A percentile compares a stretch with the other conserved stretches of the same genome.
phyloP scores from a whole-genome alignment of 2,329 filamentous ascomycete species.

The Exophiala lecanii-corni region DNA sequence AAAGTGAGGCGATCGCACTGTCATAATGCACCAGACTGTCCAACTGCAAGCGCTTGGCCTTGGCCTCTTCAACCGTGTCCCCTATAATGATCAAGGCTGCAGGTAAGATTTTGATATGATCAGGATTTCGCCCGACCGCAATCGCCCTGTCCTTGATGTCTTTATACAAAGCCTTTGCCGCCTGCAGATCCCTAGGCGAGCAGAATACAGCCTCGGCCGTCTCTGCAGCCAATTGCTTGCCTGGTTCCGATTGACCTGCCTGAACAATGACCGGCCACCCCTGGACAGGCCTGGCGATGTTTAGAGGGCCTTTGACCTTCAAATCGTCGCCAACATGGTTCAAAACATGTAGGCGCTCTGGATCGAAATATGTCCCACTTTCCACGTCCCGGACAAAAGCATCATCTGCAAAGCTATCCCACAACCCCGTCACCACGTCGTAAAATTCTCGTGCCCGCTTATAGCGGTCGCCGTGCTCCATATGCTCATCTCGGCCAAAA shows the following conservation, averaged over 20 bases:
- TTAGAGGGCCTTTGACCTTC: slow-evolving; percentile 46
- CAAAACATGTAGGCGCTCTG: slow-evolving; percentile 49
- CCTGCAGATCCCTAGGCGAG: slow-evolving; percentile 43
- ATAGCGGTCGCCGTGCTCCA: slow-evolving; percentile 48
- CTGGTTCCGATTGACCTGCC: slow-evolving; percentile 51
- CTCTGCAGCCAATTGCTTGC: slow-evolving; percentile 48
- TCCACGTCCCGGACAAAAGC: slow-evolving; percentile 48
- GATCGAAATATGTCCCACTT: slow-evolving; percentile 48
- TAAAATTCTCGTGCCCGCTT: slow-evolving; percentile 51
- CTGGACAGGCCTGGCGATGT: slow-evolving; percentile 51
- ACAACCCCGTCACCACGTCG: slow-evolving; percentile 50
- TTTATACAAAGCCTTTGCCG: slow-evolving; percentile 46
- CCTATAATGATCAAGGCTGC: slow-evolving; percentile 50
- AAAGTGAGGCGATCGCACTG: slow-evolving; percentile 50
- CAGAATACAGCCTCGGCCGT: slow-evolving; percentile 53
- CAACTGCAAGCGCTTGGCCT: slow-evolving; percentile 45
- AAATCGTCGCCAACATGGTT: slow-evolving; percentile 49
- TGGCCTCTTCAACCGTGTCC: slow-evolving; percentile 47
- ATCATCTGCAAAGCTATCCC: slow-evolving; percentile 54
- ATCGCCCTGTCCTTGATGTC: slow-evolving; percentile 49
- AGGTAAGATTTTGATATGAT: slow-evolving; percentile 50
- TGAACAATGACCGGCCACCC: slow-evolving; percentile 55
- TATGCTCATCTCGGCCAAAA: slow-evolving; percentile 48
- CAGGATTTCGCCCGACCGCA: slow-evolving; percentile 42
- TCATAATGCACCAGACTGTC: slow-evolving; percentile 53